Base-by-base conservation (phyloP, 2,329 filamentous ascomycete species). In the Xylariales sp. region DNA sequence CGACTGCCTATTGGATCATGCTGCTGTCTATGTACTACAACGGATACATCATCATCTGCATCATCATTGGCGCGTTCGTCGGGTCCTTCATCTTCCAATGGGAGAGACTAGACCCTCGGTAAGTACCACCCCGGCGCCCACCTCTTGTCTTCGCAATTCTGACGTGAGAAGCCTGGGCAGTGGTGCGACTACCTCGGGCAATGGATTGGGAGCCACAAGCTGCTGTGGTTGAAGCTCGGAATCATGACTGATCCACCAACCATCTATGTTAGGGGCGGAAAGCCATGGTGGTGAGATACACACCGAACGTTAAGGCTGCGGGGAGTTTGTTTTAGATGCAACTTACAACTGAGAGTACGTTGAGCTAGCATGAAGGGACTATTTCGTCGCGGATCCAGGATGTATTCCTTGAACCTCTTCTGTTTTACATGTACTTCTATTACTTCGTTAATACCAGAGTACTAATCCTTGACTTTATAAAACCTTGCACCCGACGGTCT, bases 1-100 rank as follows among this genome's bases (percentile, higher is more conserved):
- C 88, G 0, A 85, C 93, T 0, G 92, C 91, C 1, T 97, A 95
- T 77, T 89, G 95, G 74, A 80, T 95, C 74, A 95, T 96, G 93
- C 81, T 92, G 79, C 64, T 80, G 75, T 69, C 80, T 81, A 87
- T 88, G 85, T 88, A 88, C 77, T 89, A 86, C 79, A 89, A 89
- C 73, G 88, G 90, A 9, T 96, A 93, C 78, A 86, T 97, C 69
- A 93, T 96, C 77, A 90, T 96, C 61, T 92, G 89, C 72, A 93
- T 96, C 77, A 87, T 96, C 69, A 86, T 95, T 65, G 93, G 93
- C 0, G 88, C 91, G 0, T 93, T 89, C 70, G 65, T 95, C 7
- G 93, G 93, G 16, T 85, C 86, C 10, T 93, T 94, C 71, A 75
- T 92, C 63, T 95, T 93, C 76, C 87, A 89, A 43, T 94, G 91